A percentile compares a stretch with the other conserved stretches of the same genome.
Conservation (phyloP, 108 stramenopile genomes). For the Skeletonema grethae region DNA sequence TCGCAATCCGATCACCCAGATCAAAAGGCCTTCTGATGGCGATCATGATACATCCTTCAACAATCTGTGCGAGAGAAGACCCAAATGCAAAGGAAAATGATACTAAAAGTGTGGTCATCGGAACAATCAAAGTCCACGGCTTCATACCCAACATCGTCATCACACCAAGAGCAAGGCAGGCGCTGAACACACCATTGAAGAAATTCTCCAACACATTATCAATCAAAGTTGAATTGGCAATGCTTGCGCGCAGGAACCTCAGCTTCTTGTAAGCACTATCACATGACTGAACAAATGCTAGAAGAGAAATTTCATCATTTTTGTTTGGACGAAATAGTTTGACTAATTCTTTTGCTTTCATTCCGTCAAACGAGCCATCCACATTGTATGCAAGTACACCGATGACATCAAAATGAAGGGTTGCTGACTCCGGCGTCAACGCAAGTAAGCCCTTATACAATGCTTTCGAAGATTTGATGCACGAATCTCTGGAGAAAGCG, state of each 20-base stretch:
- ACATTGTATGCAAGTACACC: slow-evolving; percentile 48
- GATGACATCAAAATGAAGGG: slow-evolving; percentile 67
- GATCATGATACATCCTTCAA: slow-evolving; percentile 80
- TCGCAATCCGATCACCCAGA: slow-evolving; percentile 82
- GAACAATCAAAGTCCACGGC: slow-evolving; percentile 76
- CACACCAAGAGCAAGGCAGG: slow-evolving; percentile 52
- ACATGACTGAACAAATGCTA: slow-evolving; percentile 52
- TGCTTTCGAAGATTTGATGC: slow-evolving; percentile 63
- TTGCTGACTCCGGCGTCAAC: slow-evolving; percentile 30
- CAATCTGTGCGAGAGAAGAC: slow-evolving; percentile 60
- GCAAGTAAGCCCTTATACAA: slow-evolving; percentile 56
- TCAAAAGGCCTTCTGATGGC: slow-evolving; percentile 77
- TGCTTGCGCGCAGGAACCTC: slow-evolving; percentile 62
- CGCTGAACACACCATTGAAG: slow-evolving; percentile 55
- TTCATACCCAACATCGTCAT: slow-evolving; percentile 65
- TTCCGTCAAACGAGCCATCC: slow-evolving; percentile 52
- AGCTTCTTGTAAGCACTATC: slow-evolving; percentile 75
- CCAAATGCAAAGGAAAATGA: slow-evolving; percentile 80
- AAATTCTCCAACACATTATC: slow-evolving; percentile 75
- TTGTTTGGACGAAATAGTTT: slow-evolving; percentile 68
- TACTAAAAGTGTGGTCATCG: slow-evolving; percentile 68
- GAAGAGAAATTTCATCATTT: slow-evolving; percentile 48
- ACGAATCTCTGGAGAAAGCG: slow-evolving; percentile 57
- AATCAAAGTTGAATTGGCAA: slow-evolving; percentile 69
- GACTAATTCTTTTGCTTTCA: slow-evolving; percentile 57